A percentile compares a stretch with the other conserved stretches of the same genome.
These are phyloP conservation scores for Leccinum obscurum DNA, from an alignment of 768 basidiomycete species.

Conservation along the genomic window DNA sequence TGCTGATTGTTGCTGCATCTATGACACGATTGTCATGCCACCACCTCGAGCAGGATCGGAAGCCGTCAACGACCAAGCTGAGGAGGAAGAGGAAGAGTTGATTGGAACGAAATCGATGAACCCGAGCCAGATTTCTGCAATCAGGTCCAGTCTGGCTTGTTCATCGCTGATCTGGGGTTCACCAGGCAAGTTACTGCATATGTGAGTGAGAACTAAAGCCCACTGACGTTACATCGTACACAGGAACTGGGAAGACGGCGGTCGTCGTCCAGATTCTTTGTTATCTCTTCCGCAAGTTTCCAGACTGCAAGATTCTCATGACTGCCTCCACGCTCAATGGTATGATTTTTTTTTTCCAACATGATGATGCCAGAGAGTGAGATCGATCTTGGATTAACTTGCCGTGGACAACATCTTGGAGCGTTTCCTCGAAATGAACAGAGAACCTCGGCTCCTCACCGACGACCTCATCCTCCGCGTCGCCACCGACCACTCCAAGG, in stretches of 20 bases:
- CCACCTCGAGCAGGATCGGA: slow-evolving; percentile 23
- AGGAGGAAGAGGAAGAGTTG: slow-evolving; percentile 7
- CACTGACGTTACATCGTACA: not conserved
- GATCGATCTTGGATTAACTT: slow-evolving; percentile 21
- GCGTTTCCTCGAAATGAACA: slow-evolving; percentile 55
- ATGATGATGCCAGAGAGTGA: not conserved
- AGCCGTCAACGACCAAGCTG: not conserved
- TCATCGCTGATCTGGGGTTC: slow-evolving; percentile 70
- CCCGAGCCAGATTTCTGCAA: slow-evolving; percentile 53
- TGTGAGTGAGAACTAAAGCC: not conserved
- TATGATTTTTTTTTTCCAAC: slow-evolving; percentile 16
- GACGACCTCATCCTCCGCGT: slow-evolving; percentile 65
- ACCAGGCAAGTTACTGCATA: slow-evolving; percentile 42
- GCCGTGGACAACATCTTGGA: slow-evolving; percentile 73
- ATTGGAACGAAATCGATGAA: slow-evolving; percentile 40
- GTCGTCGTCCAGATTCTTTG: slow-evolving; percentile 63
- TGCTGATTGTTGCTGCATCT: slow-evolving; percentile 48
- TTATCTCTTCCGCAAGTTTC: slow-evolving; percentile 36
- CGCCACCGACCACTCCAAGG: slow-evolving; percentile 64
- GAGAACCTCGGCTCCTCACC: slow-evolving; percentile 40
- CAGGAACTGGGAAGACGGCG: slow-evolving; percentile 73
- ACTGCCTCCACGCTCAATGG: slow-evolving; percentile 73
- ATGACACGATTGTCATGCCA: slow-evolving; percentile 44
- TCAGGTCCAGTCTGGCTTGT: slow-evolving; percentile 43
- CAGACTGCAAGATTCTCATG: slow-evolving; percentile 56